Base-by-base conservation (phyloP, 1,284 basidiomycete genomes). In the Sporisorium iseilematis-ciliati region DNA sequence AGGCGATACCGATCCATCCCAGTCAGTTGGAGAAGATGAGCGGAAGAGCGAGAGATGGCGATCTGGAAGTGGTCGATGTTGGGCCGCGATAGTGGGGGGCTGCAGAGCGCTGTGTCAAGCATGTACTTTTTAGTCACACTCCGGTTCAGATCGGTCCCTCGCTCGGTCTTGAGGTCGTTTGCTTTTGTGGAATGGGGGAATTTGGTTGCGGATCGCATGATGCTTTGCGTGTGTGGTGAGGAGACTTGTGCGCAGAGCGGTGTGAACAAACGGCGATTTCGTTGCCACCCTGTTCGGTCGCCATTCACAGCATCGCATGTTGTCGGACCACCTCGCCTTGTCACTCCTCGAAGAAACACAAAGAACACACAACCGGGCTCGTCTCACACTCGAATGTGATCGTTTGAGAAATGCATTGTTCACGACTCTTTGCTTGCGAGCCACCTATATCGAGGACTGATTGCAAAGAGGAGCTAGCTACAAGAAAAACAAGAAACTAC, bases 1-100 rank as follows among this genome's bases (percentile, higher is more conserved):
- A 74, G 14, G 51, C 59, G n/a, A 68, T 74, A 16, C 71, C 71
- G 14, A 62, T 74, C 35, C 71, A 74, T 45, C 71, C 71, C 0
- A 68, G 65, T 49, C 58, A 65, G 29, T 43, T 63, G 55, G 46
- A 53, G 4, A 42, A 48, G 21, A 25, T 75, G 59, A 29, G 5
- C 4, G 59, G 49, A 6, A 53, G 49, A 6, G 51, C 63, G 6
- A 53, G 72, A 38, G 56, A 75, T 55, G 72, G 33, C 8, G 66
- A 75, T 42, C n/a, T 53, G 8, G 55, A 74, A 21, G 57, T 57
- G 23, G 57, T 46, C 12, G 60, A 58, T 25, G 51, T 59, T 12
- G 26, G 14, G 23, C 38, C 51, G 53, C 26, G n/a, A 18, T 40
- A 31, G 20, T 16, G 4, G 14, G 2, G 12, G 1, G 35, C 14